Percentiles rank a stretch among this genome's conserved stretches.
These are phyloP conservation scores for Hypseocharis bilobata DNA, from an alignment of 441 rosid species.

Conservation along the genomic window DNA sequence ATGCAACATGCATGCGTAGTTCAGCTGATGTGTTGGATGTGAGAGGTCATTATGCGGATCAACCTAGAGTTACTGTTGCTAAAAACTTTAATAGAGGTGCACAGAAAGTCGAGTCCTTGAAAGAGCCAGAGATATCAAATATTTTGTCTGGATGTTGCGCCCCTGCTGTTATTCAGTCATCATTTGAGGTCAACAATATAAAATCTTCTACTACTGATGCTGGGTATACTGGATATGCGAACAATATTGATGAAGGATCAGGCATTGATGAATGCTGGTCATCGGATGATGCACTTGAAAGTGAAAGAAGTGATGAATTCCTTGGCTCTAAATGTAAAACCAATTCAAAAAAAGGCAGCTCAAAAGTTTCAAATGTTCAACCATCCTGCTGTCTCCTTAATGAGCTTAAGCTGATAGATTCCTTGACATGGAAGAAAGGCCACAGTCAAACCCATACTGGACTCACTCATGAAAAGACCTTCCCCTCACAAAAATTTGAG, in stretches of 20 bases:
- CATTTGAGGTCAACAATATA: conserved; percentile 27
- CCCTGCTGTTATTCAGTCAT: conserved; percentile 35
- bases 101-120: conserved; percentile 20
- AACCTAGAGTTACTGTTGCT: conserved; percentile 24
- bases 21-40: conserved; percentile 19
- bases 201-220: conserved; percentile 28
- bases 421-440: conserved; percentile 39
- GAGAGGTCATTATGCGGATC: conserved; percentile 19
- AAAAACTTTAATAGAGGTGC: conserved; percentile 20
- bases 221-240: conserved; percentile 22
- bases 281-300: conserved; percentile 41
- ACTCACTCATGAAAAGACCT: conserved; percentile 21
- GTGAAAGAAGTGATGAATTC: conserved; percentile 38
- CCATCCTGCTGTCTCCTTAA: conserved; percentile 38
- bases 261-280: conserved; percentile 44
- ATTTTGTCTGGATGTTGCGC: conserved; percentile 41
- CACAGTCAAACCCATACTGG: conserved; percentile 17
- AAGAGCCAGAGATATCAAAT: conserved; percentile 35
- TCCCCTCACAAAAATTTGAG: conserved; percentile 18
- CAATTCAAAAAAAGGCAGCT: conserved; percentile 16
- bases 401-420: conserved; percentile 46
- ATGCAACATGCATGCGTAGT: conserved; percentile 9
- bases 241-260: conserved; percentile 43
- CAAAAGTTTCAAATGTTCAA: conserved; percentile 22
- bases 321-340: conserved; percentile 22